These are phyloP conservation scores for Euphorbia lathyris DNA, from an alignment of 345 rosid species.

Conservation along the genomic window DNA sequence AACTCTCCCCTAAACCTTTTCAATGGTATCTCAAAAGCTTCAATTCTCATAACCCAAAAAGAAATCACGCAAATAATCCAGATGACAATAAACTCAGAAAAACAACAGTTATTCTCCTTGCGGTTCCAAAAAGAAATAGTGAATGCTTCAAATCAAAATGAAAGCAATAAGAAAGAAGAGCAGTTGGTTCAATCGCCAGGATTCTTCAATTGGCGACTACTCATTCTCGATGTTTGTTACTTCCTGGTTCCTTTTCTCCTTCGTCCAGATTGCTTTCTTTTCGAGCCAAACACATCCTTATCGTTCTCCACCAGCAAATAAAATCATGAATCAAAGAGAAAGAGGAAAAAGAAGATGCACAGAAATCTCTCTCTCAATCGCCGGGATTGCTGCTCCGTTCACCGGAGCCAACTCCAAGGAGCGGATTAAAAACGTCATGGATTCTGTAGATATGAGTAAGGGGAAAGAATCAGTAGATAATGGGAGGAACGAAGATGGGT, in stretches of 20 bases:
- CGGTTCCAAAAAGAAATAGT: not conserved
- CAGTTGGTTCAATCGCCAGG: not conserved
- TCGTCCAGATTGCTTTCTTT: not conserved
- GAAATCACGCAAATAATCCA: constrained; percentile 12
- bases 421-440: too few species aligned
- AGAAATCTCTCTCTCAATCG: not conserved
- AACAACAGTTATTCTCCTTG: not conserved
- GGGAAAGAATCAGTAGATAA: too few species aligned
- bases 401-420: constrained; percentile 13
- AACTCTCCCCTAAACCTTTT: not conserved
- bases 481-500: too few species aligned
- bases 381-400: constrained; percentile 23
- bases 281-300: constrained; percentile 17
- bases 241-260: too few species aligned
- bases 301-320: too few species aligned
- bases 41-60: constrained; percentile 17
- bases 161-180: constrained; percentile 7
- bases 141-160: not conserved
- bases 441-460: too few species aligned
- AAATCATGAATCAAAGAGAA: not conserved
- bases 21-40: constrained; percentile 14
- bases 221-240: constrained; percentile 32
- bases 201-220: too few species aligned
- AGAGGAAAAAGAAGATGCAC: constrained; percentile 2
- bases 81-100: constrained; percentile 6